Percentiles rank a stretch among this genome's conserved stretches.
These are phyloP conservation scores for Endocalyx cinctus DNA, from an alignment of 2,329 filamentous ascomycete genomes.

Conservation along the genomic window DNA sequence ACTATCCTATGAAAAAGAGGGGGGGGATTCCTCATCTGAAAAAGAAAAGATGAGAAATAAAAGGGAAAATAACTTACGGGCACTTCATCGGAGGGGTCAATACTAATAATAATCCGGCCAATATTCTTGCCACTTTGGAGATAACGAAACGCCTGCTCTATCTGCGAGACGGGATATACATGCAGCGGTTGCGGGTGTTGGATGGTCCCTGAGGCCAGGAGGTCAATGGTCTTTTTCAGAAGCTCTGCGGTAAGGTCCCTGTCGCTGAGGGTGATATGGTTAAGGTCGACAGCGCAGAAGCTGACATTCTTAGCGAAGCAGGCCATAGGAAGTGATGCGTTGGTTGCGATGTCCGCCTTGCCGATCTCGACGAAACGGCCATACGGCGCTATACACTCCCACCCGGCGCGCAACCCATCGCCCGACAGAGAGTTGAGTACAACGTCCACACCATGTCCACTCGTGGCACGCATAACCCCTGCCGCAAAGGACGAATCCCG, in stretches of 20 bases:
- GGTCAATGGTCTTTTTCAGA: constrained; percentile 8
- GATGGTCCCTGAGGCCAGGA: constrained; percentile 11
- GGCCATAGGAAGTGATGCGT: constrained; percentile 33
- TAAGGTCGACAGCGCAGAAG: constrained; percentile 19
- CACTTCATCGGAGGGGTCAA: constrained; percentile 16
- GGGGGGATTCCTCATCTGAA: no score
- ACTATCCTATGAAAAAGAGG: no score
- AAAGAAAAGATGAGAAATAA: not conserved
- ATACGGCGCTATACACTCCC: constrained; percentile 30
- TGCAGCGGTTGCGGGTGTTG: constrained; percentile 18
- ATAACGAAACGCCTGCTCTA: constrained; percentile 18
- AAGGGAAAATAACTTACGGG: constrained; percentile 14
- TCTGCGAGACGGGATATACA: constrained; percentile 14
- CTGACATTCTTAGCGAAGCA: constrained; percentile 28
- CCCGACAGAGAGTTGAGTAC: constrained; percentile 29
- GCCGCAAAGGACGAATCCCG: constrained; percentile 25
- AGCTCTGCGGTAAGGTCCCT: constrained; percentile 10
- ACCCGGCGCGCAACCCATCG: constrained; percentile 26
- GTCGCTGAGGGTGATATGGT: constrained; percentile 12
- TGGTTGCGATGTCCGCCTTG: constrained; percentile 29
- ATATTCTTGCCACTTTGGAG: constrained; percentile 18
- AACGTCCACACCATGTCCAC: constrained; percentile 28
- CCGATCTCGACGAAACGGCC: constrained; percentile 34
- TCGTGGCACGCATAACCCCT: constrained; percentile 22
- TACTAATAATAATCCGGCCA: constrained; percentile 17